These are phyloP conservation scores for Coelastrella sp. DNA, from an alignment of 139 green algal species.

Conservation along the genomic window DNA sequence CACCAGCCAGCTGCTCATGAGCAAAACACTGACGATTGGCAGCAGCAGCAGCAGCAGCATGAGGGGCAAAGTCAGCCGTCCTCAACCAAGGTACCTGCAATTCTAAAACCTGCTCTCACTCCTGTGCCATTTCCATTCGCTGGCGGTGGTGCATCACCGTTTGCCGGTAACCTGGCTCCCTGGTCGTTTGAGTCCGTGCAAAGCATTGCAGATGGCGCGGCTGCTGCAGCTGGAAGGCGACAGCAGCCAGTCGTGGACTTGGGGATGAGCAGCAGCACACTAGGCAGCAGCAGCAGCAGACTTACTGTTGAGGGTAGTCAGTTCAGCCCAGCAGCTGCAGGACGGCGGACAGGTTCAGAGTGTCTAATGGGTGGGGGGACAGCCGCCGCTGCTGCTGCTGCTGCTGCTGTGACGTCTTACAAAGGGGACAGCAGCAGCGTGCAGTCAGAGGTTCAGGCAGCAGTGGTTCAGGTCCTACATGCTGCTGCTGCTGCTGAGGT, in stretches of 20 bases:
- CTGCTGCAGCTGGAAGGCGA: conserved; percentile 1
- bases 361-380: background rate
- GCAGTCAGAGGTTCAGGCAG: background rate
- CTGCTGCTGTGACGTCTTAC: conserved; percentile 4
- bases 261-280: background rate
- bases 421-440: conserved; percentile 2
- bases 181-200: conserved; percentile 28
- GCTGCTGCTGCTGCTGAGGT: background rate
- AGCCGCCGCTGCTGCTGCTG: background rate
- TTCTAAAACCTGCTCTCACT: too few species aligned
- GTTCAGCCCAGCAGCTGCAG: background rate
- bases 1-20: too few species aligned
- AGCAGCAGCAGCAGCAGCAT: background rate
- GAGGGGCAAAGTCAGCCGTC: background rate
- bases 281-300: conserved; percentile 1
- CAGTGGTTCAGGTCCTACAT: background rate
- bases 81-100: background rate
- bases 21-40: background rate
- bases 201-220: conserved; percentile 16
- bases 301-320: background rate
- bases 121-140: background rate
- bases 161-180: conserved; percentile 22
- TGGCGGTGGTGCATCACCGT: conserved; percentile 17
- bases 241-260: background rate
- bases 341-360: background rate